Conservation (phyloP, 1,139 yeast species). For the Hanseniaspora uvarum region DNA sequence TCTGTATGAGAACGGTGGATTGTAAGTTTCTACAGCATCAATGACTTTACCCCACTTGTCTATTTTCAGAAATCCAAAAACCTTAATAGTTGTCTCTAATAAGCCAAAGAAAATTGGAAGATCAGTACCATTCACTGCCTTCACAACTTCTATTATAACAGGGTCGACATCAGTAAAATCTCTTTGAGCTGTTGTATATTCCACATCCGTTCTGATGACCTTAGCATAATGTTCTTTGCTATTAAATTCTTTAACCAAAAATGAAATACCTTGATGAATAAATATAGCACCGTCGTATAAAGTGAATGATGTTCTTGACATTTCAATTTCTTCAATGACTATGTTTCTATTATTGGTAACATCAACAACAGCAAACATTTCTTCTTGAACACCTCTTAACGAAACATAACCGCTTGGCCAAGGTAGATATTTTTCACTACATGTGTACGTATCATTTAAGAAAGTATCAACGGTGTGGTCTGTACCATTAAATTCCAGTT, state of each 20-base stretch:
- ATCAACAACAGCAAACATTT: constrained; percentile 76
- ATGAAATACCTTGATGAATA: constrained; percentile 86
- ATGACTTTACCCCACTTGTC: constrained; percentile 65
- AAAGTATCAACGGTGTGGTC: constrained; percentile 28
- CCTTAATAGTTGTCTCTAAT: constrained; percentile 59
- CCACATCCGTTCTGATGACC: constrained; percentile 79
- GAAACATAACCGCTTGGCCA: constrained; percentile 70
- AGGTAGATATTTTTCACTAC: constrained; percentile 58
- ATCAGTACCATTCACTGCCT: constrained; percentile 45
- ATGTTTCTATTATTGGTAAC: constrained; percentile 61
- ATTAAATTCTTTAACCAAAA: constrained; percentile 73
- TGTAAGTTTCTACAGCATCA: constrained; percentile 86
- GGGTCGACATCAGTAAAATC: constrained; percentile 94
- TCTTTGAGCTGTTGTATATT: constrained; percentile 84
- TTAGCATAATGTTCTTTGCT: constrained; percentile 66
- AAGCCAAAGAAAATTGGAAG: constrained; percentile 67
- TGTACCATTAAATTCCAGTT: constrained; percentile 33
- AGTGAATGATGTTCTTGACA: constrained; percentile 78
- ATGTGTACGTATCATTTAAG: constrained; percentile 35
- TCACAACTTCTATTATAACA: constrained; percentile 52
- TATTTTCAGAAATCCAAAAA: constrained; percentile 86
- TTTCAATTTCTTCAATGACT: constrained; percentile 85
- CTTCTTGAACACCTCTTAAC: constrained; percentile 74
- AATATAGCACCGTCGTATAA: constrained; percentile 92
- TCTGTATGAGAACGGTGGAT: constrained; percentile 62